Evolutionary conservation across 116 monocot species (phyloP).

Genomic region (Dioscorea cayenensis): DNA sequence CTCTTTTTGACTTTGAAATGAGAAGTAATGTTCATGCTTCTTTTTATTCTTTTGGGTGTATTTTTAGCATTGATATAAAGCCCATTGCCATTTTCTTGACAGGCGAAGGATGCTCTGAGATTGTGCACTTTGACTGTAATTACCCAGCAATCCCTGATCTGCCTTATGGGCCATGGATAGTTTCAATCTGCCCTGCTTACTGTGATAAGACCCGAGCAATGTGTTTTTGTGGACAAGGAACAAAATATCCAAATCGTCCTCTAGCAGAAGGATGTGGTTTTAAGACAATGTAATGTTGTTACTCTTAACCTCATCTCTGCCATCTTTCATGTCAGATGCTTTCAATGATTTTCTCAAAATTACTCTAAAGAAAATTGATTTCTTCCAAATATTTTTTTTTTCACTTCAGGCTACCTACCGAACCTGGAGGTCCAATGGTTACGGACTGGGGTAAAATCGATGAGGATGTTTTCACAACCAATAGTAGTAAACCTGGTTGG

Average conservation of each 20-base stretch:
- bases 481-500: constrained; percentile 71
- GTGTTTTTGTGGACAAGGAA: constrained; percentile 92
- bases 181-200: constrained; percentile 80
- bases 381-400: no score
- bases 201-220: constrained; percentile 90
- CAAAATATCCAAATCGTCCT: constrained; percentile 86
- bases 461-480: constrained; percentile 70
- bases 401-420: constrained; percentile 41
- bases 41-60: no score
- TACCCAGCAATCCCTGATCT: constrained; percentile 37
- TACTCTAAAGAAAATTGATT: background rate
- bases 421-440: constrained; percentile 34
- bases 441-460: constrained; percentile 71
- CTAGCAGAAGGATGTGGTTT: constrained; percentile 86
- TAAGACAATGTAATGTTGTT: constrained; percentile 47
- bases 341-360: no score
- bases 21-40: no score
- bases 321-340: no score
- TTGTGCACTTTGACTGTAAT: constrained; percentile 68
- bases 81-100: background rate
- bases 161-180: constrained; percentile 73
- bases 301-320: no score
- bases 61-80: no score
- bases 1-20: no score
- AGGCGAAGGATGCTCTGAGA: constrained; percentile 75